These are phyloP conservation scores for Hyphodiscus hymeniophilus DNA, from an alignment of 495 filamentous ascomycete species.

Conservation along the genomic window DNA sequence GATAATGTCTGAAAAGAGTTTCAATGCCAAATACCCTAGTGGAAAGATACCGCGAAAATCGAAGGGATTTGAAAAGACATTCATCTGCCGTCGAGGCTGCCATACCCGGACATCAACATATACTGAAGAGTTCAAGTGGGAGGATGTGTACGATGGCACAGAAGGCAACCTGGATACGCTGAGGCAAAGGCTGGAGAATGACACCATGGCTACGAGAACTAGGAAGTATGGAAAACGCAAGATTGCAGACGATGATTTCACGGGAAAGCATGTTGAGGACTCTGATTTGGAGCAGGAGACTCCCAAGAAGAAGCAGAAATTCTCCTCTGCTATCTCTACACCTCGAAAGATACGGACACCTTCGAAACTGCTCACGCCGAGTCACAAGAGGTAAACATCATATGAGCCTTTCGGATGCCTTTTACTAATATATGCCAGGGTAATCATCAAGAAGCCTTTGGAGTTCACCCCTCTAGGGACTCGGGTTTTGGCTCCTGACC, in stretches of 20 bases:
- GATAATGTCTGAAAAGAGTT: conserved; percentile 64
- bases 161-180: conserved; percentile 55
- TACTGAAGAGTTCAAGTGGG: conserved; percentile 89
- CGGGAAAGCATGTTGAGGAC: conserved; percentile 27
- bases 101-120: conserved; percentile 83
- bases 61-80: conserved; percentile 76
- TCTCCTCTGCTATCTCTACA: conserved; percentile 43
- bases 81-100: conserved; percentile 83
- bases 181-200: conserved; percentile 53
- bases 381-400: conserved; percentile 49
- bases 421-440: conserved; percentile 32
- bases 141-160: conserved; percentile 61
- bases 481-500: conserved; percentile 67
- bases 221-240: conserved; percentile 27
- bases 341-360: conserved; percentile 48
- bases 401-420: neutral
- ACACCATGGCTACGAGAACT: conserved; percentile 66
- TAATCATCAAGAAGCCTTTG: conserved; percentile 81
- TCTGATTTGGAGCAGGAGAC: conserved; percentile 39
- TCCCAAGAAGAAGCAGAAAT: conserved; percentile 31
- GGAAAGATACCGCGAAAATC: conserved; percentile 68
- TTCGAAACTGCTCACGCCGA: conserved; percentile 59
- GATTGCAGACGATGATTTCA: conserved; percentile 21
- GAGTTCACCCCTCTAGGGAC: conserved; percentile 94
- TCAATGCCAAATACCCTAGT: conserved; percentile 58